Base-by-base conservation (phyloP, 1,284 basidiomycete species). In the Cryptococcus sp. region DNA sequence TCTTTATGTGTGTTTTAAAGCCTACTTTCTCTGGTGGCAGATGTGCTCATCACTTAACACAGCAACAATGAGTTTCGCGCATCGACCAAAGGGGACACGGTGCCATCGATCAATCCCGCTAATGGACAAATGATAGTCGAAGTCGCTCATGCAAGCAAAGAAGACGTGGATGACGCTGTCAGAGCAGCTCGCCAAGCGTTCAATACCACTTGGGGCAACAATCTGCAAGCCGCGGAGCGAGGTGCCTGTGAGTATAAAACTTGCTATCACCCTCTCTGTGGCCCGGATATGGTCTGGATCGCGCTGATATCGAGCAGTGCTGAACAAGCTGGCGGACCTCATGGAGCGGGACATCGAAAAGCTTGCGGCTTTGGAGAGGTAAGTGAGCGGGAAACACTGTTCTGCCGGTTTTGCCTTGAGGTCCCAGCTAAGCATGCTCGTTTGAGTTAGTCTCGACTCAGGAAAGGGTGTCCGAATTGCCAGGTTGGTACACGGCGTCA, bases 241-340 rank as follows among this genome's bases (percentile, higher is more conserved):
- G 87, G 89, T 39, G 84, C 84, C 57, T 40, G 66, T 69, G 57
- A 61, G 69, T 62, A 13, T 25, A n/a, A 8, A 6, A 8, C 25
- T 25, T 20, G 8, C 26, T 47, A 13, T 34, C 8, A 37, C 3
- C 8, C 22, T 8, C 29, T 23, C 17, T 10, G 15, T 45, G 17
- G 1, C 19, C 3, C 45, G 16, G 7, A 52, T 7, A 19, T 52
- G 50, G n/a, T n/a, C n/a, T n/a, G n/a, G n/a, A 23, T 40, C 26
- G 25, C 11, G 29, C 29, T 34, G 29, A 34, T 34, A 34, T 13
- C 29, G n/a, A 4, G 41, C 41, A 69, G 64, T 94, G 49, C 79
- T 96, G 44, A 84, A 88, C 80, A 90, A 88, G 74, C 85, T 97
- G 44, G 95, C 94, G 44, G 92, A 96, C 74, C 83, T 95, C 62